Conservation (phyloP, 352 stramenopile genomes). For the Bremia lactucae region DNA sequence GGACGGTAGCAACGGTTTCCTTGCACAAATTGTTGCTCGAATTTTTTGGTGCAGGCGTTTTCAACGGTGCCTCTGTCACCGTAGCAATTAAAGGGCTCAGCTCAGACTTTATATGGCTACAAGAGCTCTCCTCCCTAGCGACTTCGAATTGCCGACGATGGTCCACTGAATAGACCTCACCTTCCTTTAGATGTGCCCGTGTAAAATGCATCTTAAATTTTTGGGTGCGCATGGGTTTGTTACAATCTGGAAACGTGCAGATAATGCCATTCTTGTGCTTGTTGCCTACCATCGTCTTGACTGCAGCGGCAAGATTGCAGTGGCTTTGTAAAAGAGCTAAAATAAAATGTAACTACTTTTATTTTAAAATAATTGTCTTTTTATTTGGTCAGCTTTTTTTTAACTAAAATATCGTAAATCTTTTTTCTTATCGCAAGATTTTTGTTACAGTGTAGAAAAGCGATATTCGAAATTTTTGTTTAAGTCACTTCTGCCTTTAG, state of each 20-base stretch:
- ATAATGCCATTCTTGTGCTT: slow-evolving; percentile 87
- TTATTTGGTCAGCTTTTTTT: no score
- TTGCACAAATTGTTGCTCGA: slow-evolving; percentile 2
- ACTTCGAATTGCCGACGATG: slow-evolving; percentile 72
- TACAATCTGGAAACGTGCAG: slow-evolving; percentile 68
- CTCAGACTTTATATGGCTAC: slow-evolving; percentile 6
- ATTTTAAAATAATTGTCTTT: no score
- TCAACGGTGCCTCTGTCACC: not conserved
- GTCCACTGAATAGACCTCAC: slow-evolving; percentile 67
- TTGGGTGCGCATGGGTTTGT: slow-evolving; percentile 79
- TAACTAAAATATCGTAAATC: no score
- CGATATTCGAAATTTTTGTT: no score
- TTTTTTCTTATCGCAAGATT: no score
- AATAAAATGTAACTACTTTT: no score
- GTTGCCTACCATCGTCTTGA: slow-evolving; percentile 53
- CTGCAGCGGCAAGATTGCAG: not conserved
- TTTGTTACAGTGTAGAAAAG: no score
- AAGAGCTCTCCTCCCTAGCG: slow-evolving; percentile 41
- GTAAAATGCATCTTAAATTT: slow-evolving; percentile 84
- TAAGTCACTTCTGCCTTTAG: slow-evolving; percentile 61
- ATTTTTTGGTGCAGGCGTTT: not conserved
- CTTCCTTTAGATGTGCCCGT: slow-evolving; percentile 60
- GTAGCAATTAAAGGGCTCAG: not conserved
- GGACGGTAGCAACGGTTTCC: slow-evolving; percentile 2
- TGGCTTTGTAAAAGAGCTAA: no score